Percentiles rank a stretch among this genome's conserved stretches.
Evolutionary conservation across 495 filamentous ascomycete species (phyloP).

Genomic region (Aspergillus nanangensis): DNA sequence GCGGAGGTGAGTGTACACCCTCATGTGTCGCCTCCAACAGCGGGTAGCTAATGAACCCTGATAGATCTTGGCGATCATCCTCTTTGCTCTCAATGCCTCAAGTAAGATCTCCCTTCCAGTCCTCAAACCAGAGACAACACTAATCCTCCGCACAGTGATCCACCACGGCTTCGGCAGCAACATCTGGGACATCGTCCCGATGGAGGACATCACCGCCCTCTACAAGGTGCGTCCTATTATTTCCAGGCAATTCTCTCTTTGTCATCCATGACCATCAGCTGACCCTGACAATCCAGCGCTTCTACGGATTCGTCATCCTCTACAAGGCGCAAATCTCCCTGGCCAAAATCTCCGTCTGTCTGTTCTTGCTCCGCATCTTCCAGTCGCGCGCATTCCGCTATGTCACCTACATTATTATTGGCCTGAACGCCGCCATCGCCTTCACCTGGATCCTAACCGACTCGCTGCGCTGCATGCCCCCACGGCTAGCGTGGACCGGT

Average conservation of each 20-base stretch:
- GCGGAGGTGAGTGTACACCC: constrained; percentile 15
- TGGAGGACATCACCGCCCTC: constrained; percentile 18
- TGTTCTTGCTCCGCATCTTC: constrained; percentile 43
- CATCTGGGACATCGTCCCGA: constrained; percentile 24
- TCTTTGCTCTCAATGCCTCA: constrained; percentile 14
- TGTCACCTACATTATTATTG: constrained; percentile 27
- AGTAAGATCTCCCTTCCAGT: constrained; percentile 8
- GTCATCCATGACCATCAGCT: neutral
- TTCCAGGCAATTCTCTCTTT: too few relatives aligned
- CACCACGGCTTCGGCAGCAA: constrained; percentile 23
- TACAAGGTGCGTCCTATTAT: constrained; percentile 22
- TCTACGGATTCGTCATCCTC: constrained; percentile 23
- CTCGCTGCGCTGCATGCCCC: constrained; percentile 29
- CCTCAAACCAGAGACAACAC: neutral
- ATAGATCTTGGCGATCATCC: constrained; percentile 15
- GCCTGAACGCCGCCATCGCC: constrained; percentile 23
- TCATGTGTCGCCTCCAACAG: neutral
- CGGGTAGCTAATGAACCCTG: constrained; percentile 2
- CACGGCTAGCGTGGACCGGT: constrained; percentile 27
- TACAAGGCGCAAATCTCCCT: constrained; percentile 35
- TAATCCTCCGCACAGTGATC: constrained; percentile 19
- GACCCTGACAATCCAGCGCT: constrained; percentile 5
- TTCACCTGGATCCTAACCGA: constrained; percentile 27
- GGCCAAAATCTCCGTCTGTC: constrained; percentile 47
- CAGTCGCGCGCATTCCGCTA: constrained; percentile 28